Conservation (phyloP, 2,329 filamentous ascomycete species). For the Colletotrichum ledebouriae region DNA sequence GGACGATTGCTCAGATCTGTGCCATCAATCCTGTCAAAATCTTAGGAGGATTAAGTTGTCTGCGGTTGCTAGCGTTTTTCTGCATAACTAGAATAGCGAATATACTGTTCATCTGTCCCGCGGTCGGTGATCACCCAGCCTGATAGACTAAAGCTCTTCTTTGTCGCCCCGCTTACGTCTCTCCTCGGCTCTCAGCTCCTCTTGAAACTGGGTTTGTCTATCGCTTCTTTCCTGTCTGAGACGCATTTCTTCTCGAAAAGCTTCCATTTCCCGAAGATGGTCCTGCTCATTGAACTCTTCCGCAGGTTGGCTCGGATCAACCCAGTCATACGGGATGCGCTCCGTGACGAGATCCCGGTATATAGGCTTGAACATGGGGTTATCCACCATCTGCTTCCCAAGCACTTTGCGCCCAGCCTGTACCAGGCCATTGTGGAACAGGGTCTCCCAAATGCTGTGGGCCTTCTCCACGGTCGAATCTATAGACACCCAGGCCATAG, state of each 20-base stretch:
- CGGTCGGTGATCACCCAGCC: no score
- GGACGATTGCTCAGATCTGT: no score
- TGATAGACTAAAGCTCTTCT: conserved; percentile 24
- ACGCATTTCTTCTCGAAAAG: conserved; percentile 28
- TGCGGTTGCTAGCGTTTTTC: conserved; percentile 11
- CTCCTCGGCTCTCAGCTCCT: conserved; percentile 29
- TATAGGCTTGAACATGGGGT: conserved; percentile 35
- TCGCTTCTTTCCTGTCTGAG: conserved; percentile 30
- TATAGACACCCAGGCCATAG: conserved; percentile 31
- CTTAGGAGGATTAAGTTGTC: background rate
- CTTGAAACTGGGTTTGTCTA: conserved; percentile 28
- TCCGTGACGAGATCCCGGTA: conserved; percentile 40
- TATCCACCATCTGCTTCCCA: conserved; percentile 17
- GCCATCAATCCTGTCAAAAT: no score
- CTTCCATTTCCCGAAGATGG: conserved; percentile 33
- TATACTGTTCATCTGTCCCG: background rate
- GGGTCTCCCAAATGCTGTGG: conserved; percentile 11
- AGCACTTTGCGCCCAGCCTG: conserved; percentile 25
- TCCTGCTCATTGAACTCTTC: conserved; percentile 22
- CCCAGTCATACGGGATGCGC: conserved; percentile 36
- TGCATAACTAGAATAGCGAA: conserved; percentile 18
- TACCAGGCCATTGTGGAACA: conserved; percentile 15
- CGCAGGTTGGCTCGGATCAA: conserved; percentile 25
- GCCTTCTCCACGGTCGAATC: background rate
- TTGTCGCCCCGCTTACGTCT: conserved; percentile 27